Base-by-base conservation (phyloP, 2,329 filamentous ascomycete genomes). In the Talaromyces sp. region DNA sequence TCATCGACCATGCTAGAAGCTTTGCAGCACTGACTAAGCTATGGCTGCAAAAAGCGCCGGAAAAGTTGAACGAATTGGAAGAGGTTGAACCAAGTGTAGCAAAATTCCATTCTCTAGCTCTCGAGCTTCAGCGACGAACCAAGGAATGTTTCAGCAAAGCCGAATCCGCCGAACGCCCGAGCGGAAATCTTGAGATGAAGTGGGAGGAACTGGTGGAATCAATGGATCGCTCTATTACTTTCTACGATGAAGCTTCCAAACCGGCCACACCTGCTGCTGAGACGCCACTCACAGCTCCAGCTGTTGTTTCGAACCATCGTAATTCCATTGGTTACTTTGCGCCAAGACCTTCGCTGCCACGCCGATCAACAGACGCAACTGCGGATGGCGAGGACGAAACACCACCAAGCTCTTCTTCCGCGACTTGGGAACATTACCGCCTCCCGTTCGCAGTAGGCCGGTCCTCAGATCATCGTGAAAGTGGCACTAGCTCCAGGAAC, bases 1-100 rank as follows among this genome's bases (percentile, higher is more conserved):
- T 99, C 3, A 91, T 99, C 68, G 95, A 99, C 71, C 89, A 93
- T 68, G 88, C 93, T 7, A 88, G 92, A 67, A 93, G 91, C 71
- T 93, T 93, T 71, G 92, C 95, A 0, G 89, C 89, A 43, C 80
- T 99, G 19, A 89, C 96, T 25, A 91, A 91, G 58, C 71, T 82
- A 62, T 80, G 82, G 81, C 74, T 82, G 19, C 74, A 79, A 56
- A 74, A 74, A 51, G 74, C 78, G 61, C 74, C 80, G 22, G 70
- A 78, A 64, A 73, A 77, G 59, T 70, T 84, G 36, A 67, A 69
- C n/a, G 76, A 77, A 54, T 60, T 76, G 36, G 74, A 76, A 19
- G 78, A 79, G 5, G 66, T 79, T 25, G 80, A 81, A 56, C 69
- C 73, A 31, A 71, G 67, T 45, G 68, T 83, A 25, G 64, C 72